Evolutionary conservation across 176 grass and related monocot genomes (phyloP), one percentile per base, ranked within the genome.

Genomic region (Luzula sylvatica): DNA sequence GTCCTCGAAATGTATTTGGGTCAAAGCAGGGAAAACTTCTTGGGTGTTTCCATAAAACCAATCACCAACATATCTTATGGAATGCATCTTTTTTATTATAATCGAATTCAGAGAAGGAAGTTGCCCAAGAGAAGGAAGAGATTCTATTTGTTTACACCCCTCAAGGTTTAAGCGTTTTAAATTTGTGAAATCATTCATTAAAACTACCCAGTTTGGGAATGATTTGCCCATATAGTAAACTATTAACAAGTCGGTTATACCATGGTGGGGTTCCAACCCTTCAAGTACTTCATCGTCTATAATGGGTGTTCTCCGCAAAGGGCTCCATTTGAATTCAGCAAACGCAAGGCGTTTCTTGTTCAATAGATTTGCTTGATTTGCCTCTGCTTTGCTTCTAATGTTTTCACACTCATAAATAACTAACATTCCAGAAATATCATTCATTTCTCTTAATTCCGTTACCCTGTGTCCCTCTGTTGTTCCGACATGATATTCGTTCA

Each of bases 41-140:
- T 4, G 15, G 17, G 30, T 44, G 43, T 26, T 54, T 32, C 63
- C 62, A 67, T 61, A 77, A 28, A 83, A 72, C 22, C 18, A 2
- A 47, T 32, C 2, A 20, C 53, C 60, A 7, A 77, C 47, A 26
- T 72, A 16, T 43, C 21, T 42, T 56, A 83, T 49, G 19, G 68
- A 49, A 48, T 2, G 21, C 53, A 77, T 59, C 26, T 66, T 32
- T 46, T 83, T 68, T 38, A 83, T 21, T 23, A 44, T 54, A 50
- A 83, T 25, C 3, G 61, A 46, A 24, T 32, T 72, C 32, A 83
- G 73, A 17, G 3, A 38, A 16, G 42, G 32, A 30, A 81, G 71
- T 25, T 75, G 77, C 8, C 77, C 77, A 20, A 81, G 26, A 44
- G 71, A 44, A 64, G 77, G 77, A 70, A 81, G 77, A 20, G 32